Evolutionary conservation across 352 stramenopile genomes (phyloP), one percentile per base, ranked within the genome.

Genomic region (Phytopythium ostracodes): DNA sequence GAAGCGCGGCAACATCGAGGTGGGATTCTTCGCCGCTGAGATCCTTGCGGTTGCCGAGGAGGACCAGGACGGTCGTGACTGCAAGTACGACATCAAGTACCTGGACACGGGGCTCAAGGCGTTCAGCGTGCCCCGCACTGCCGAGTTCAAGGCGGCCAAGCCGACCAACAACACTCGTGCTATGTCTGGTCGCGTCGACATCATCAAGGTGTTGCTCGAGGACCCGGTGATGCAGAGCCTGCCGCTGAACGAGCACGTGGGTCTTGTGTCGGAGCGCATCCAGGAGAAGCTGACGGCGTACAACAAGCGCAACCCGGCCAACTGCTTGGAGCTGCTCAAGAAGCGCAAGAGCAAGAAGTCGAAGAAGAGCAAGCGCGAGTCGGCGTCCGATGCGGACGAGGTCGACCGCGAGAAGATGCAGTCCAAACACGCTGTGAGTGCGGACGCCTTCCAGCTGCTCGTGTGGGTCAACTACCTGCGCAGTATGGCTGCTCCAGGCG

Each of bases 401-500:
- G 66, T 94, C 42, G 75, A 94, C 59, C 74, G 78, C 7, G 74
- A 87, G 14, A 71, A 82, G 60, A 94, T 94, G 86, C 67, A 88
- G 71, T 71, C 79, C 18, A 92, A 93, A 69, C 83, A 93, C 63
- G 69, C 68, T 7, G 79, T 96, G 35, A 84, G 77, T 15, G 72
- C 87, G 8, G 81, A 93, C 54, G 86, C 83, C 60, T 96, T 96
- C 72, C 84, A 97, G 70, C 73, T 98, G 59, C 81, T 99, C 38
- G 88, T 99, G 56, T 99, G 96, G 84, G 88, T 98, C 22, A 99
- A 99, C 77, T 99, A 99, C 76, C 87, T 98, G 72, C 85, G 92
- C 51, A 98, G 96, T 62, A 89, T 99, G 73, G 96, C 85, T 40
- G 88, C 92, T 64, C 98, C 98, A 29, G 98, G 98, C 50, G 98